Evolutionary conservation across 225 moss, liverwort and hornwort genomes (phyloP), one percentile per base, ranked within the genome.

Genomic region (Bryoerythrophyllum caledonicum): DNA sequence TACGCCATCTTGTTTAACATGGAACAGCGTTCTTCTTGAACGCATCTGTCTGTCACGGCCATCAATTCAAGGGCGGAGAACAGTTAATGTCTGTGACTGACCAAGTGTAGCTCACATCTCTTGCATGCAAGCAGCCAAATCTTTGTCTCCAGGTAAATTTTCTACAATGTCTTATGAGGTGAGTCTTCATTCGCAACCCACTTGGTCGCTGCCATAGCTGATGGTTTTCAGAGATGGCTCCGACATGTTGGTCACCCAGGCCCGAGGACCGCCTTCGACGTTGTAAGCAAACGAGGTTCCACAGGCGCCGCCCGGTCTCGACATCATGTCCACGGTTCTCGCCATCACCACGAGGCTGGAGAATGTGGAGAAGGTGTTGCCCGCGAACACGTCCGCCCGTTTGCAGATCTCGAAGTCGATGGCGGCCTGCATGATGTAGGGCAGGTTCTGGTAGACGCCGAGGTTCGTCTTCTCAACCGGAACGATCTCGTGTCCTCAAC

Each of bases 331-430:
- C 38, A 55, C 37, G 70, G 55, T 55, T 55, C 68, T 32, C 7
- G 57, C 40, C 70, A 70, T 57, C 57, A 57, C 70, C 57, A 70
- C 57, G 26, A 70, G 70, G 40, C 25, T 56, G 25, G 70, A 57
- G 26, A 70, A 40, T 40, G 70, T 70, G 19, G 57, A 70, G 57
- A 17, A 70, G 57, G 57, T 70, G 40, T 70, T 40, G 2, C 60
- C 60, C 27, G 44, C 71, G 2, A 72, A 56, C 40, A 57, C 40
- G 19, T 70, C 70, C 11, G 70, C 57, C 26, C 38, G 57, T 41
- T 40, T 57, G 57, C 70, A 57, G 40, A 70, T 26, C 26, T 70
- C 70, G 38, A 70, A 70, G 70, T 70, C 40, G 57, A 70, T 56
- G 10, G 70, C 57, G 0, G 40, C 56, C 26, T 57, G 57, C 70